Evolutionary conservation across 192 early-diverging fungal species (phyloP), one percentile per base, ranked within the genome.

Genomic region (Oehlia diaphana): DNA sequence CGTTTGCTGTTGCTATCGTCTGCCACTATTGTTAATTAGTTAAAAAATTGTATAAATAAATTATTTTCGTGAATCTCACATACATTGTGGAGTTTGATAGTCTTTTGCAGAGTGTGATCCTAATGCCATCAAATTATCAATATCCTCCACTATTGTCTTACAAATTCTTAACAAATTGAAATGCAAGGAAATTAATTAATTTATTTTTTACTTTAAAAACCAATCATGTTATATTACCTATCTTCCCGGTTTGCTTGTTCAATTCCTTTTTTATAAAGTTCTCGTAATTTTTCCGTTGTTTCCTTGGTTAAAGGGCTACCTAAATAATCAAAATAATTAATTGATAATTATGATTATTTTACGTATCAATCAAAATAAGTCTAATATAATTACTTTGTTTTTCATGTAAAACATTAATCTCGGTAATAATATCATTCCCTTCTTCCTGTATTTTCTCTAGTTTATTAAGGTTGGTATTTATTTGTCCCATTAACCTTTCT

Each of bases 371-470:
- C 3, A 67, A 10, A 67, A 42, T 42, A 23, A 39, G 37, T 42
- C 6, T 70, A 19, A 39, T 39, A n/a, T 6, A n/a, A 44, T 4
- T 19, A 39, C 37, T 70, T 9, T 70, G 68, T 70, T 14, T 67
- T 0, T 67, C 66, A 13, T 67, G 66, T 14, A 33, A 35, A 2
- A 10, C 19, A 21, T 70, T 70, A 21, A n/a, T 70, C 21, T 0
- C 2, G 8, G 33, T 23, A 42, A 70, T 35, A 21, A 70, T 19
- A 2, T 42, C 37, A 37, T 21, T 13, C 5, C 68, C 68, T 9
- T 70, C 68, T 39, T 70, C 37, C 44, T 70, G 33, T 39, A 70
- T 70, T 19, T 70, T 42, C 1, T 70, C 68, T 42, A 70, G 35
- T 33, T 42, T 70, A 19, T 13, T n/a, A 39, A 70, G 37, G 44